Evolutionary conservation across 352 stramenopile genomes (phyloP).

Genomic region (Phytophthora hybrid): DNA sequence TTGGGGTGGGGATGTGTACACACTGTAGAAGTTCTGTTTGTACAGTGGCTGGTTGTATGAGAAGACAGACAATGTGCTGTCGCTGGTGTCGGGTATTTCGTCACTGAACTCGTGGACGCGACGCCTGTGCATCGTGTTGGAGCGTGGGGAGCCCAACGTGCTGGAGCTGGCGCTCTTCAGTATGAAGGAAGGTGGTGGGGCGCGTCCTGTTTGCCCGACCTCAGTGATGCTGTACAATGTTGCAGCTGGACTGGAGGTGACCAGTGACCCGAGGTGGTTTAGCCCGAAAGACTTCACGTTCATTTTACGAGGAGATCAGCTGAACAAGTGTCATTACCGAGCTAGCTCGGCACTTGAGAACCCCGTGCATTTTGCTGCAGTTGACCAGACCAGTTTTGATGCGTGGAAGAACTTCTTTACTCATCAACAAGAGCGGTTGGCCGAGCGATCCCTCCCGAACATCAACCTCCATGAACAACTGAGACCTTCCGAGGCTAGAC

Average conservation of each 20-base stretch:
- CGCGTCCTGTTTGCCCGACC: conserved; percentile 61
- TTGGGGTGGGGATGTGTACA: not conserved
- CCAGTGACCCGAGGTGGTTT: conserved; percentile 74
- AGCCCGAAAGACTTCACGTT: conserved; percentile 76
- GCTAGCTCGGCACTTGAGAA: conserved; percentile 43
- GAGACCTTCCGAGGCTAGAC: conserved; percentile 2
- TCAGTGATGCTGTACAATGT: conserved; percentile 74
- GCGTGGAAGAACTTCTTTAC: conserved; percentile 72
- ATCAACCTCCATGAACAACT: conserved; percentile 14
- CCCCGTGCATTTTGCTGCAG: conserved; percentile 64
- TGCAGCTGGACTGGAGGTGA: conserved; percentile 49
- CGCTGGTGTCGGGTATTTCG: conserved; percentile 61
- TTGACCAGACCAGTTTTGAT: conserved; percentile 52
- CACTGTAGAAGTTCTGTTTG: conserved; percentile 56
- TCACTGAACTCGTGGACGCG: conserved; percentile 73
- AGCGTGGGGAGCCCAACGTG: conserved; percentile 61
- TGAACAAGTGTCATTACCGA: conserved; percentile 48
- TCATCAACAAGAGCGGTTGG: conserved; percentile 56
- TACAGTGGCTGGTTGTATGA: conserved; percentile 73
- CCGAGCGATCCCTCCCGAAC: not conserved
- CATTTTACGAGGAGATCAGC: conserved; percentile 45
- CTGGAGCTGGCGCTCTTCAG: conserved; percentile 81
- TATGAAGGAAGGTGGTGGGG: conserved; percentile 48
- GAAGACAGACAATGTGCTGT: conserved; percentile 72
- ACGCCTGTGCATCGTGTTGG: conserved; percentile 75